Percentiles rank a stretch among this genome's conserved stretches.
Evolutionary conservation across 2,329 filamentous ascomycete species (phyloP).

Genomic region (Ascosphaera acerosa): DNA sequence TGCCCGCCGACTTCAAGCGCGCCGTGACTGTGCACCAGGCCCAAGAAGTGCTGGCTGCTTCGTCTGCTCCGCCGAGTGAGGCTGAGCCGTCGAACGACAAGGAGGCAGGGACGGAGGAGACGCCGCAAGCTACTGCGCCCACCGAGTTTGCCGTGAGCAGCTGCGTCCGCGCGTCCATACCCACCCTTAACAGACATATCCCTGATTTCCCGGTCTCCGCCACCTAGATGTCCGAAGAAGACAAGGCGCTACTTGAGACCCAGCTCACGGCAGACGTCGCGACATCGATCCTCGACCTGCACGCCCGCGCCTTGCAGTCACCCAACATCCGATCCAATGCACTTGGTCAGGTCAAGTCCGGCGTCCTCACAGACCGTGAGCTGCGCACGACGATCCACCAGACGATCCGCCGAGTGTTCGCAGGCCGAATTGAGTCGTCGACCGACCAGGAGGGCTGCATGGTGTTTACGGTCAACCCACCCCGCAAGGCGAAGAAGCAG

Average conservation of each 20-base stretch:
- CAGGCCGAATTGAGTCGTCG: slow-evolving; percentile 48
- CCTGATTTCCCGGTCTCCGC: too few relatives aligned
- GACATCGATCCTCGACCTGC: slow-evolving; percentile 27
- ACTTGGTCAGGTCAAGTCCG: slow-evolving; percentile 27
- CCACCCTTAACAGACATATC: too few relatives aligned
- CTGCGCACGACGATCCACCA: slow-evolving; percentile 37
- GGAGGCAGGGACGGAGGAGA: slow-evolving; percentile 4
- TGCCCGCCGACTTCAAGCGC: slow-evolving; percentile 7
- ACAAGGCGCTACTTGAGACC: slow-evolving; percentile 18
- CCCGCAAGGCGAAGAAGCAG: slow-evolving; percentile 11
- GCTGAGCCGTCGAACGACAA: slow-evolving; percentile 4
- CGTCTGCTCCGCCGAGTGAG: slow-evolving; percentile 1
- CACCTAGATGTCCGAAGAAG: slow-evolving; percentile 17
- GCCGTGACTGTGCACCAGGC: slow-evolving; percentile 1
- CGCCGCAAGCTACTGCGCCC: slow-evolving; percentile 5
- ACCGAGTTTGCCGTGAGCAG: too few relatives aligned
- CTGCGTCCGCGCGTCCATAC: too few relatives aligned
- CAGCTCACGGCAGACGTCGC: slow-evolving; percentile 28
- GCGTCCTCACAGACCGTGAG: slow-evolving; percentile 33
- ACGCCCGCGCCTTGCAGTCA: slow-evolving; percentile 26
- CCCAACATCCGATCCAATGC: slow-evolving; percentile 30
- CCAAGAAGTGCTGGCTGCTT: not conserved
- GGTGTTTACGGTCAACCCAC: slow-evolving; percentile 21
- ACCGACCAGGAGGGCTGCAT: slow-evolving; percentile 48
- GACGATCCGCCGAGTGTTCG: slow-evolving; percentile 51